Percentiles rank a stretch among this genome's conserved stretches.
Conservation (phyloP, 2,329 filamentous ascomycete genomes). For the Cladosporium cucumerinum region DNA sequence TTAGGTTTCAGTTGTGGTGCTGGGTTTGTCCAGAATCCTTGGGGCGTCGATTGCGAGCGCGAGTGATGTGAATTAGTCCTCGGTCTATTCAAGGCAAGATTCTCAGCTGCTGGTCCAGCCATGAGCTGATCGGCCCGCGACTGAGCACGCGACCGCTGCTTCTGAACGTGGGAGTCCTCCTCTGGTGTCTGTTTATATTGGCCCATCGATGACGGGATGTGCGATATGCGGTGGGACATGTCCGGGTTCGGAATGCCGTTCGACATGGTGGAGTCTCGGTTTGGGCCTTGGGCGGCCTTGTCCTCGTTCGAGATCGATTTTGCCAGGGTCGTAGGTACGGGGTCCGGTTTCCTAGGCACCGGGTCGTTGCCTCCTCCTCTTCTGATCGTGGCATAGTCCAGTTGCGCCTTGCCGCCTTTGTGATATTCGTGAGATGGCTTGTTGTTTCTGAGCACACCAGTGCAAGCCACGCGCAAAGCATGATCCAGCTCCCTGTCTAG, state of each 20-base stretch:
- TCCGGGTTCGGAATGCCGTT: background rate
- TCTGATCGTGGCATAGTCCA: constrained; percentile 36
- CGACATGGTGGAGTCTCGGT: constrained; percentile 4
- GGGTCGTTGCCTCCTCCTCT: constrained; percentile 15
- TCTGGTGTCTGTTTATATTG: constrained; percentile 22
- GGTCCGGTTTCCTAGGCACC: constrained; percentile 7
- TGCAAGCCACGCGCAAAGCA: constrained; percentile 46
- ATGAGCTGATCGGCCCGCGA: constrained; percentile 31
- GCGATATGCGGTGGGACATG: constrained; percentile 2
- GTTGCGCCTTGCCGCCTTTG: constrained; percentile 26
- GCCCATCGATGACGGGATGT: background rate
- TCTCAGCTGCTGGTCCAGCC: constrained; percentile 20
- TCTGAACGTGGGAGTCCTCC: constrained; percentile 8
- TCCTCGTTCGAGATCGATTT: constrained; percentile 7
- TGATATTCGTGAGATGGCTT: constrained; percentile 35
- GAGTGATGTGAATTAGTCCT: constrained; percentile 26
- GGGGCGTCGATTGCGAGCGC: constrained; percentile 24
- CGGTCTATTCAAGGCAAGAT: constrained; percentile 17
- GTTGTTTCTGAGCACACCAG: constrained; percentile 40
- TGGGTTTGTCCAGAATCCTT: constrained; percentile 23
- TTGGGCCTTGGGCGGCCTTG: background rate
- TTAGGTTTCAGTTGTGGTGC: constrained; percentile 34
- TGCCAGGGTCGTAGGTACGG: background rate
- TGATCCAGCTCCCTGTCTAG: constrained; percentile 42
- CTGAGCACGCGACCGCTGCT: constrained; percentile 20